Conservation (phyloP, 306 rosid species). For the Cotoneaster glaucophyllus region DNA sequence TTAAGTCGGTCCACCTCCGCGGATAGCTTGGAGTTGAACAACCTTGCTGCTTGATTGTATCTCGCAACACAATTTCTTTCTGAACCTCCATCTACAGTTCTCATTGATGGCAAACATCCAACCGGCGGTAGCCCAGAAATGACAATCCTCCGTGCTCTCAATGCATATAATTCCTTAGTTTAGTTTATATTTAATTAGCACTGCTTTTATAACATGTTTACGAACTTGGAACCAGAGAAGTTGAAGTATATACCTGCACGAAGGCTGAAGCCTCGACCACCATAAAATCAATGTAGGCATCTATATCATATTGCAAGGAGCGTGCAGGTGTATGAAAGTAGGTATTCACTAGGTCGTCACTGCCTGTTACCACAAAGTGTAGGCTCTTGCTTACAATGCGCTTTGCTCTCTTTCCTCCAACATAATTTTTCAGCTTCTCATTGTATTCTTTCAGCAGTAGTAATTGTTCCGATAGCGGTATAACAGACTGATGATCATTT, state of each 20-base stretch:
- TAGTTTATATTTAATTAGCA: too few relatives aligned
- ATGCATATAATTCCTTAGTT: not conserved
- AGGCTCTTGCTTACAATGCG: constrained; percentile 1
- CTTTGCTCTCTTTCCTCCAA: constrained; percentile 2
- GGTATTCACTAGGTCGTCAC: constrained; percentile 15
- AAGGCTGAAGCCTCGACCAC: not conserved
- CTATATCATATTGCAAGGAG: not conserved
- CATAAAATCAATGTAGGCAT: constrained; percentile 5
- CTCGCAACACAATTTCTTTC: not conserved
- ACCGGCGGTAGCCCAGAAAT: not conserved
- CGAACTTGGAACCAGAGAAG: not conserved
- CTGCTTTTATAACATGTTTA: too few relatives aligned
- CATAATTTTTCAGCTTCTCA: not conserved
- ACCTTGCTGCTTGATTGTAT: not conserved
- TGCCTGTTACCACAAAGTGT: not conserved
- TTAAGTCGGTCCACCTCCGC: not conserved
- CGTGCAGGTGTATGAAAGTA: constrained; percentile 8
- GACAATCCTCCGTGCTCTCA: constrained; percentile 13
- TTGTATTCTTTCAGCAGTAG: constrained; percentile 1
- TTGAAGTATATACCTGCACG: not conserved
- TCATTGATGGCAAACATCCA: constrained; percentile 8
- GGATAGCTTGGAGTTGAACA: not conserved
- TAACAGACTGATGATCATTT: not conserved
- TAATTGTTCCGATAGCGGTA: not conserved
- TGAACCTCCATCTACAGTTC: constrained; percentile 8